phyloP scores from a whole-genome alignment of 225 moss, liverwort and hornwort genomes.

The Ulota crispa region DNA sequence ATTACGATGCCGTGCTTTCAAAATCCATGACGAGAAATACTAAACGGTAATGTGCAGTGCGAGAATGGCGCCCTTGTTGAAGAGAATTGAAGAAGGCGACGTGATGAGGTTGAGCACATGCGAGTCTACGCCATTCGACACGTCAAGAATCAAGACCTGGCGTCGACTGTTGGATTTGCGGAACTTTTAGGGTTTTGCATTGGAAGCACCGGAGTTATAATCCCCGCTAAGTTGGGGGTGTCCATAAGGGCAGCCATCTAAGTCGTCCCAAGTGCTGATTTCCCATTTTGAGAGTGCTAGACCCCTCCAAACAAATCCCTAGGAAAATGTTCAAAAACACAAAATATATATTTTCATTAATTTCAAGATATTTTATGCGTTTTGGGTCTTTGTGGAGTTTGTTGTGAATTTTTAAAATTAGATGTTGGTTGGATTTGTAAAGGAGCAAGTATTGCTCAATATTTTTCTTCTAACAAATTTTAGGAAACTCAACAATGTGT shows the following conservation, averaged over 20 bases:
- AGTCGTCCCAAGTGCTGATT: too few species aligned
- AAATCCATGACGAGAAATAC: neutral
- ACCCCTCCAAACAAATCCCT: neutral
- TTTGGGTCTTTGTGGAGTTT: neutral
- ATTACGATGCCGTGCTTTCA: neutral
- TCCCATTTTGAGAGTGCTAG: too few species aligned
- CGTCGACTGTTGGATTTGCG: neutral
- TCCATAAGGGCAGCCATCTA: too few species aligned
- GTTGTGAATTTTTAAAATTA: neutral
- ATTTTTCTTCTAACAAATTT: neutral
- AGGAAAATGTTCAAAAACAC: neutral
- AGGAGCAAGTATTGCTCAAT: neutral
- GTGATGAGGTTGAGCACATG: neutral
- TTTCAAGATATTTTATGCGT: neutral
- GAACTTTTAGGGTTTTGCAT: neutral
- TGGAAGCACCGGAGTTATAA: neutral
- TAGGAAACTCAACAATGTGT: neutral
- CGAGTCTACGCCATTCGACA: neutral
- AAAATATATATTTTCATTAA: neutral
- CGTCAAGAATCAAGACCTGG: neutral
- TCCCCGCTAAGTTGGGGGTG: neutral
- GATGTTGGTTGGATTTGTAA: neutral
- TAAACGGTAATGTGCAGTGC: neutral
- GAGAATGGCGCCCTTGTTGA: neutral
- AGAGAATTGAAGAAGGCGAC: neutral